These are phyloP conservation scores for Byssothecium circinans DNA, from an alignment of 2,329 filamentous ascomycete genomes.

Conservation along the genomic window DNA sequence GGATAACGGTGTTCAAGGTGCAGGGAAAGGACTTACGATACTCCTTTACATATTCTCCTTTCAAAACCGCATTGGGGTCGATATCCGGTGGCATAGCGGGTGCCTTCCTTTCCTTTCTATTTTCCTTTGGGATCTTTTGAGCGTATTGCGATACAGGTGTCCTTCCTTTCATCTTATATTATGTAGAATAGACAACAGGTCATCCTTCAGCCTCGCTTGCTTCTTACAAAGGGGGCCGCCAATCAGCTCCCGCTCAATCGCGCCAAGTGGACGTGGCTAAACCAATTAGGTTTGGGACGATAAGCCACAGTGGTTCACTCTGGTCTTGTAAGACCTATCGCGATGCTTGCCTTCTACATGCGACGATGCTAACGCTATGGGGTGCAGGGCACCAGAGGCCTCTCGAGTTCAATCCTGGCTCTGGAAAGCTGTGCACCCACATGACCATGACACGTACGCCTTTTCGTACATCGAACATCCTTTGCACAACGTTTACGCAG, in stretches of 20 bases:
- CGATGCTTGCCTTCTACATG: background rate
- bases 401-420: background rate
- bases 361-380: background rate
- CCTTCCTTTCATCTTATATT: background rate
- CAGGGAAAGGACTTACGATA: background rate
- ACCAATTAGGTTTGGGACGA: background rate
- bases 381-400: background rate
- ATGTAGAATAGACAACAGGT: background rate
- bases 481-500: background rate
- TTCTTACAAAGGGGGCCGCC: conserved; percentile 2
- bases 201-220: background rate
- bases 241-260: background rate
- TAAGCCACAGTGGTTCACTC: background rate
- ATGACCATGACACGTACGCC: background rate
- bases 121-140: background rate
- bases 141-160: background rate
- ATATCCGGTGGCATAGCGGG: background rate
- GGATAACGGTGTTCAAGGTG: background rate
- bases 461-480: background rate
- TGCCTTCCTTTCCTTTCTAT: background rate
- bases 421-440: background rate
- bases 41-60: background rate
- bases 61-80: background rate
- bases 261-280: background rate
- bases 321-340: background rate